Percentiles rank a stretch among this genome's conserved stretches.
These are phyloP conservation scores for Mucor sp. DNA, from an alignment of 371 early-diverging fungal species.

Conservation along the genomic window DNA sequence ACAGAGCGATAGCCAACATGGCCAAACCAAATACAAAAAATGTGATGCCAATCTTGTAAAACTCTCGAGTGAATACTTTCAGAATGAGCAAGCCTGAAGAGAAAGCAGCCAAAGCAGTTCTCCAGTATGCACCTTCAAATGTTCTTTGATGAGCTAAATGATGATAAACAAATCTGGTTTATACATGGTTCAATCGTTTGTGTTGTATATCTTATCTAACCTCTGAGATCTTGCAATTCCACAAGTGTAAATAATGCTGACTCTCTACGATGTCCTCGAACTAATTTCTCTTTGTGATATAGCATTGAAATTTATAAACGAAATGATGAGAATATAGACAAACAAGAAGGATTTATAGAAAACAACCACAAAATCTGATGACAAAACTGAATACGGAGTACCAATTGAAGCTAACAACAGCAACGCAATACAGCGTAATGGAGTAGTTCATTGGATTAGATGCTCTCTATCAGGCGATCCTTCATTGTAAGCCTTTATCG, in stretches of 20 bases:
- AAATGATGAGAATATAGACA: not conserved
- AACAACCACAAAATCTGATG: not conserved
- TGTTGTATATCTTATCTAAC: slow-evolving; percentile 11
- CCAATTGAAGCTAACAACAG: not conserved
- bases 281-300: slow-evolving; percentile 23
- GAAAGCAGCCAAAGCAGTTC: slow-evolving; percentile 71
- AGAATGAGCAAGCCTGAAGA: slow-evolving; percentile 67
- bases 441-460: not conserved
- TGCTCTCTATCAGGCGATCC: not conserved
- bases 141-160: slow-evolving; percentile 70
- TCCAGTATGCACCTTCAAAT: slow-evolving; percentile 80
- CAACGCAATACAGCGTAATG: not conserved
- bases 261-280: slow-evolving; percentile 47
- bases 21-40: slow-evolving; percentile 72
- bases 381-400: not conserved
- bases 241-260: slow-evolving; percentile 40
- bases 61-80: slow-evolving; percentile 68
- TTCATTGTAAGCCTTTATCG: not conserved
- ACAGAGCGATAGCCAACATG: slow-evolving; percentile 65
- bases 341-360: slow-evolving; percentile 4
- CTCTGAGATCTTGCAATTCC: slow-evolving; percentile 49
- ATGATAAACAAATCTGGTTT: not conserved
- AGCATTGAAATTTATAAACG: not conserved
- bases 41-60: slow-evolving; percentile 75
- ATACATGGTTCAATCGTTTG: not conserved